phyloP scores from a whole-genome alignment of 139 green algal genomes.

The Chlorella sp. region DNA sequence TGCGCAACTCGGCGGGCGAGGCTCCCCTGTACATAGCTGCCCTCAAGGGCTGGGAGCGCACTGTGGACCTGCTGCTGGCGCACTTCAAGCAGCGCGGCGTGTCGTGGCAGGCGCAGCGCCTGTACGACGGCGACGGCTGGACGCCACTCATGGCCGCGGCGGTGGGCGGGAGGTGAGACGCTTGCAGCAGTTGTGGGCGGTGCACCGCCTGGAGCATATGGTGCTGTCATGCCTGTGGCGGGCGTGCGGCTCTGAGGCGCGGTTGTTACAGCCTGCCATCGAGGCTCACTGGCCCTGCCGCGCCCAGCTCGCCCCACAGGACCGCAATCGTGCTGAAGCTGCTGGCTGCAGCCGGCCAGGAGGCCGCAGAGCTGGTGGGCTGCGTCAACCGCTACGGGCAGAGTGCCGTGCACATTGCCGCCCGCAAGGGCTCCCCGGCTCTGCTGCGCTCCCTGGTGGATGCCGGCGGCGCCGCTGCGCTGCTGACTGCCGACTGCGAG shows the following conservation, averaged over 20 bases:
- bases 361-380: constrained; percentile 39
- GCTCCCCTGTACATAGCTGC: constrained; percentile 88
- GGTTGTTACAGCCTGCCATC: too few relatives aligned
- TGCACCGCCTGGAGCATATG: too few relatives aligned
- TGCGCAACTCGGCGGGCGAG: constrained; percentile 56
- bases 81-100: constrained; percentile 52
- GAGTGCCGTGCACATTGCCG: constrained; percentile 44
- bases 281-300: too few relatives aligned
- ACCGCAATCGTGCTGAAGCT: constrained; percentile 44
- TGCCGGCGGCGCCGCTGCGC: constrained; percentile 20
- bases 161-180: constrained; percentile 64
- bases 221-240: too few relatives aligned
- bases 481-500: constrained; percentile 13
- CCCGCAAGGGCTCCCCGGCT: constrained; percentile 63
- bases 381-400: constrained; percentile 61
- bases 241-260: too few relatives aligned
- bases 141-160: constrained; percentile 89
- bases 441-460: constrained; percentile 64
- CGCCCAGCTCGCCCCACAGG: not conserved
- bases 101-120: constrained; percentile 59
- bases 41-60: constrained; percentile 70
- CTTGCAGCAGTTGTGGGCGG: too few relatives aligned
- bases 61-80: constrained; percentile 72
- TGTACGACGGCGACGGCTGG: constrained; percentile 75
- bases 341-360: constrained; percentile 57